phyloP scores from a whole-genome alignment of 768 basidiomycete genomes.

The Suillus americanus region DNA sequence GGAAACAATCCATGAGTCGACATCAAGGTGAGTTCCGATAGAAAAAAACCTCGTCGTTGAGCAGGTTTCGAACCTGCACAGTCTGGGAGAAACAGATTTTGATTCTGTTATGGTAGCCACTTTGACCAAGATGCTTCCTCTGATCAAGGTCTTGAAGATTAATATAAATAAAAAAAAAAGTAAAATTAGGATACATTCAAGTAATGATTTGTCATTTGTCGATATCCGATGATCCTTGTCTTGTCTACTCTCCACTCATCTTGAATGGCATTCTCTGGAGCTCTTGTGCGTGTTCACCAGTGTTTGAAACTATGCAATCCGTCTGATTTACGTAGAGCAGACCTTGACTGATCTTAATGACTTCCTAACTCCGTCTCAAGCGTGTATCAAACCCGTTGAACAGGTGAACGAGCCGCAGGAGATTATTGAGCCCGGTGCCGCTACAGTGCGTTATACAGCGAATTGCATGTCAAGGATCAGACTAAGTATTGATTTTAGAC shows the following conservation, averaged over 20 bases:
- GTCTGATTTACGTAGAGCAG: slow-evolving; percentile 37
- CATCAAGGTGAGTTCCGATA: no score
- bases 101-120: no score
- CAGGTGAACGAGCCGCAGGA: slow-evolving; percentile 45
- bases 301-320: not conserved
- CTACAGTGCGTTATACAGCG: slow-evolving; percentile 34
- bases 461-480: not conserved
- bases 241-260: not conserved
- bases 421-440: slow-evolving; percentile 38
- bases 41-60: no score
- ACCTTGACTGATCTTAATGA: slow-evolving; percentile 95
- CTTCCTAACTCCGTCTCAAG: slow-evolving; percentile 94
- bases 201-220: not conserved
- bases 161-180: no score
- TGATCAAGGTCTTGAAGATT: no score
- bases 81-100: no score
- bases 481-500: slow-evolving; percentile 51
- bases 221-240: not conserved
- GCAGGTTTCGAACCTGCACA: no score
- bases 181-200: not conserved
- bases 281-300: slow-evolving; percentile 52
- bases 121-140: no score
- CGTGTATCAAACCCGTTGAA: slow-evolving; percentile 94
- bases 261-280: slow-evolving; percentile 84
- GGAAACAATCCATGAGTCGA: no score